Base-by-base conservation (phyloP, 441 rosid genomes). In the Populus hybrid region DNA sequence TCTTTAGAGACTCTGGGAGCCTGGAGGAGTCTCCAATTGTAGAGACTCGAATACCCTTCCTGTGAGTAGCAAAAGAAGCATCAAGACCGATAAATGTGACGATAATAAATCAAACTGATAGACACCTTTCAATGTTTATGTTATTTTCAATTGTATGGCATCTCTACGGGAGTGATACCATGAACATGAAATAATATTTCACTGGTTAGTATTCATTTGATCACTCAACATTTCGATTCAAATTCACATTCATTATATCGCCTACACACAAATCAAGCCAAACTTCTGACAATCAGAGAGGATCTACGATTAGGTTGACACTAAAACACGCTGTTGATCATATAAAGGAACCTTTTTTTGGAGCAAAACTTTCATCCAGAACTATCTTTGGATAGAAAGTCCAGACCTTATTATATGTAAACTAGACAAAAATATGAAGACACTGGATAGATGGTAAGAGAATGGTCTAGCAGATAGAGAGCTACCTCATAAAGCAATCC, bases 21-120 rank as follows among this genome's bases (percentile, higher is more conserved):
- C 73, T 90, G 2, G 92, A 87, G 14, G 90, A 83, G 74, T 95
- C 99, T n/a, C 97, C 97, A 0, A 90, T 92, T 6, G 85, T 70
- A 0, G 94, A 90, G 35, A 95, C 74, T 54, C 87, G 80, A 75
- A 90, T 82, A 7, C 89, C 88, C 14, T 79, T 50, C 77, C 93
- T 91, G 80, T 72, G 70, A 28, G 50, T 32, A 28, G 35, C n/a
- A 75, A 18, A 71, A 35, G n/a, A 72, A 20, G 26, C 26, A 42
- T 14, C 8, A 12, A 23, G 70, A 67, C n/a, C 36, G 2, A 5
- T 11, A 50, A 50, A 50, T 0, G 61, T 54, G n/a, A 50, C n/a
- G 59, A 50, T 16, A 16, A 18, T 54, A 6, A 0, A 54, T 54
- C 61, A 42, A 42, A 42, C 54, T 42, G 16, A 42, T 42, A 11